Evolutionary conservation across 441 rosid species (phyloP).

Genomic region (Aleurites moluccanus): DNA sequence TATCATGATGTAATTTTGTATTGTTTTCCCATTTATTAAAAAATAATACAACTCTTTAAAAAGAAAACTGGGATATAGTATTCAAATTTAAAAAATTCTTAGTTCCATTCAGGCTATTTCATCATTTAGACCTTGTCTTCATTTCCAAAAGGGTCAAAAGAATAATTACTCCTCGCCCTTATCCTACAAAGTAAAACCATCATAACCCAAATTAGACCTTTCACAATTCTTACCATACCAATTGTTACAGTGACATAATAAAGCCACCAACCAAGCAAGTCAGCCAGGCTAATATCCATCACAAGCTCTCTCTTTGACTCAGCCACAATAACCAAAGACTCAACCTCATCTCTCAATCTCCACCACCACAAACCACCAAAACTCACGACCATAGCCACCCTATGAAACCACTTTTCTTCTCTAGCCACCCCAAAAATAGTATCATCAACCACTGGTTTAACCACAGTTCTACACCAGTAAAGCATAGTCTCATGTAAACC

Average conservation of each 20-base stretch:
- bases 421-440: conserved; percentile 40
- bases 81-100: too few relatives aligned
- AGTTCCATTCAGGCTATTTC: too few relatives aligned
- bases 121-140: conserved; percentile 49
- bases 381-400: conserved; percentile 44
- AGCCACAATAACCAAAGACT: conserved; percentile 55
- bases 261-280: conserved; percentile 77
- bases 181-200: conserved; percentile 45
- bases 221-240: conserved; percentile 76
- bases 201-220: conserved; percentile 51
- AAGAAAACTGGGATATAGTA: background rate
- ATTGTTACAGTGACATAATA: conserved; percentile 65
- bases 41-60: background rate
- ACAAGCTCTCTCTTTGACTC: conserved; percentile 50
- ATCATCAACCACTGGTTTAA: conserved; percentile 72
- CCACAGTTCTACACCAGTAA: conserved; percentile 61
- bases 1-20: too few relatives aligned
- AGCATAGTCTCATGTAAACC: conserved; percentile 76
- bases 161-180: conserved; percentile 29
- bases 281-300: conserved; percentile 39
- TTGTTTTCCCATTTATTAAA: too few relatives aligned
- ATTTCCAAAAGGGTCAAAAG: conserved; percentile 10
- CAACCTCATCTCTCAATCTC: conserved; percentile 79
- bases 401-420: conserved; percentile 52
- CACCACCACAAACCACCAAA: conserved; percentile 80